Evolutionary conservation across 2,329 filamentous ascomycete genomes (phyloP), one percentile per base, ranked within the genome.

Genomic region (Colletotrichum sp.): DNA sequence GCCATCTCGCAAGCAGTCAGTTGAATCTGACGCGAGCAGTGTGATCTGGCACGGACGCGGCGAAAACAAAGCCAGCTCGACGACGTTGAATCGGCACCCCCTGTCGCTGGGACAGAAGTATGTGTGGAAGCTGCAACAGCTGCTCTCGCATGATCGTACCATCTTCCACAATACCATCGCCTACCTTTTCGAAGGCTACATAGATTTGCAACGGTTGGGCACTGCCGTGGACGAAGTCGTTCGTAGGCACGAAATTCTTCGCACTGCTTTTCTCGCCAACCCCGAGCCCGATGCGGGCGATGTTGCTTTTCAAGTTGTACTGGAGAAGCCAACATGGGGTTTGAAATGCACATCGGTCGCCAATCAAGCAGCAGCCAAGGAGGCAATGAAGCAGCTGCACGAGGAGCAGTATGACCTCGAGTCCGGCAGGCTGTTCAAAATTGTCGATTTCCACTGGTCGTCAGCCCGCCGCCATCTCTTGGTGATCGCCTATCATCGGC

Each of bases 141-240:
- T 32, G 16, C 59, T 34, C 30, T 36, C 59, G 30, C 28, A 34
- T 13, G 59, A 63, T 34, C 84, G 2, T 85, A 83, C 74, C 89
- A 89, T 76, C 80, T 85, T 39, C 82, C 85, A 63, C 30, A 63
- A 63, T n/a, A 63, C 59, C 12, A 63, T 63, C 30, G 30, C 59
- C 4, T 76, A 82, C 3, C 78, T 65, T 10, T 63, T 1, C 79
- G 82, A 69, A 75, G 80, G 5, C 44, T 89, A 6, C 79, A 59
- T 2, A 87, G 87, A 1, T 70, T 63, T 8, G 57, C 89, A 1
- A 68, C 76, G 80, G 3, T 78, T 88, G 12, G 76, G 79, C 4
- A 76, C 76, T 34, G 86, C 87, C 1, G 75, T 88, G 10, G 69
- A 81, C 1, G 18, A 36, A n/a, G 59, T 63, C 1, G 0, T 36